Conservation (phyloP, 2,329 filamentous ascomycete species). For the Hypoxylon sp. region DNA sequence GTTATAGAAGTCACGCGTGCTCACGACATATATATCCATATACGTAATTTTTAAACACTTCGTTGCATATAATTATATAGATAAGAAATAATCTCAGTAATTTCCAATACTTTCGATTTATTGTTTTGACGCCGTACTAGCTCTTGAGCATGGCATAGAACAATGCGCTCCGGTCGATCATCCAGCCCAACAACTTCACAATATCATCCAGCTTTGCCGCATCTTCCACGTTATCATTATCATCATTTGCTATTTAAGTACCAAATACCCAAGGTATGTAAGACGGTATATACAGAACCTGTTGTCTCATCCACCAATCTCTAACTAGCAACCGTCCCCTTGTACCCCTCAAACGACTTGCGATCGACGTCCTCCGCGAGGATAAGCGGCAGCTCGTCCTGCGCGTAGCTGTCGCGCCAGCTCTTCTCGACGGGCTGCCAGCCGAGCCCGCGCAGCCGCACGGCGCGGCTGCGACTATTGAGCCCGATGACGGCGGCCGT, state of each 20-base stretch:
- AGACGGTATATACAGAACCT: too few relatives aligned
- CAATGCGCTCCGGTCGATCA: too few relatives aligned
- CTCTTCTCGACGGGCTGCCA: constrained; percentile 56
- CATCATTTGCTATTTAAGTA: too few relatives aligned
- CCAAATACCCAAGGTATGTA: too few relatives aligned
- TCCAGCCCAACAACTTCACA: too few relatives aligned
- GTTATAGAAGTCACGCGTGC: constrained; percentile 1
- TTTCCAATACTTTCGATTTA: too few relatives aligned
- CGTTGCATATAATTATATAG: background rate
- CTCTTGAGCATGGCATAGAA: too few relatives aligned
- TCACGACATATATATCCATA: constrained; percentile 1
- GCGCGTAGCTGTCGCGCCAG: constrained; percentile 47
- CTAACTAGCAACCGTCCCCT: constrained; percentile 25
- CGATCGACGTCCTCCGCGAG: constrained; percentile 42
- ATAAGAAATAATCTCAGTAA: background rate
- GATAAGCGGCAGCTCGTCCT: constrained; percentile 54
- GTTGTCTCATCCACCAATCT: background rate
- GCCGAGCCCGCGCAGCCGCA: constrained; percentile 53
- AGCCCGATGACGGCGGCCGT: constrained; percentile 50
- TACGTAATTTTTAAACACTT: constrained; percentile 3
- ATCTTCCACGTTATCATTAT: too few relatives aligned
- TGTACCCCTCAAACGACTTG: constrained; percentile 31
- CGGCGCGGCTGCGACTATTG: constrained; percentile 53
- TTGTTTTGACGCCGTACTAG: too few relatives aligned
- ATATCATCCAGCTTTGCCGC: too few relatives aligned